phyloP scores from a whole-genome alignment of 176 grass and related monocot genomes.

The Juncus effusus region DNA sequence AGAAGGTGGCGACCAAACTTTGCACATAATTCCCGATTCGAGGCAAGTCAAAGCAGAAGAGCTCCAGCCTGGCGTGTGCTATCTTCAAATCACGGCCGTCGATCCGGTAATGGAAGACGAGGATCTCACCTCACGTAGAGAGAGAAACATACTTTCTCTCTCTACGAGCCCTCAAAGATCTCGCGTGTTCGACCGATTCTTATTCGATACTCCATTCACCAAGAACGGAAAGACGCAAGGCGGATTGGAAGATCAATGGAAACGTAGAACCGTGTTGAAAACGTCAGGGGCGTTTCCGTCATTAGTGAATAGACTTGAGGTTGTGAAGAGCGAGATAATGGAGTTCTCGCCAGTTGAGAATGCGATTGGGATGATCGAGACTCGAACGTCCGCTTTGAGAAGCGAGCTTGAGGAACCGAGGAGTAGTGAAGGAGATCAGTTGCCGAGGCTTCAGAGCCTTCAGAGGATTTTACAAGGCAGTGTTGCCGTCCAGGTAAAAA shows the following conservation, averaged over 20 bases:
- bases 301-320: conserved; percentile 80
- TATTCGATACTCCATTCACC: conserved; percentile 96
- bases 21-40: conserved; percentile 97
- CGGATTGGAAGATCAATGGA: conserved; percentile 96
- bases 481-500: conserved; percentile 92
- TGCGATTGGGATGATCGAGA: conserved; percentile 99
- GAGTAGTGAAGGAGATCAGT: conserved; percentile 91
- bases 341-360: conserved; percentile 99
- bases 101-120: conserved; percentile 99
- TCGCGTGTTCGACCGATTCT: conserved; percentile 85
- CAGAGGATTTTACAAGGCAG: conserved; percentile 99
- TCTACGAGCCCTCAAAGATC: conserved; percentile 77
- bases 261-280: conserved; percentile 86
- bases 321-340: conserved; percentile 83
- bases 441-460: conserved; percentile 93
- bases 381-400: conserved; percentile 86
- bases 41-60: conserved; percentile 96
- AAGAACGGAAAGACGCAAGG: conserved; percentile 99
- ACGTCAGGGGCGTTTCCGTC: conserved; percentile 94
- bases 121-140: conserved; percentile 85
- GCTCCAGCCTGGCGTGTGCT: conserved; percentile 82
- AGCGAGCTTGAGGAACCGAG: conserved; percentile 97
- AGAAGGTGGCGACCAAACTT: conserved; percentile 64
- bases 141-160: conserved; percentile 79
- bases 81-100: conserved; percentile 96